Evolutionary conservation across 495 filamentous ascomycete genomes (phyloP).

Genomic region (Physcia stellaris): DNA sequence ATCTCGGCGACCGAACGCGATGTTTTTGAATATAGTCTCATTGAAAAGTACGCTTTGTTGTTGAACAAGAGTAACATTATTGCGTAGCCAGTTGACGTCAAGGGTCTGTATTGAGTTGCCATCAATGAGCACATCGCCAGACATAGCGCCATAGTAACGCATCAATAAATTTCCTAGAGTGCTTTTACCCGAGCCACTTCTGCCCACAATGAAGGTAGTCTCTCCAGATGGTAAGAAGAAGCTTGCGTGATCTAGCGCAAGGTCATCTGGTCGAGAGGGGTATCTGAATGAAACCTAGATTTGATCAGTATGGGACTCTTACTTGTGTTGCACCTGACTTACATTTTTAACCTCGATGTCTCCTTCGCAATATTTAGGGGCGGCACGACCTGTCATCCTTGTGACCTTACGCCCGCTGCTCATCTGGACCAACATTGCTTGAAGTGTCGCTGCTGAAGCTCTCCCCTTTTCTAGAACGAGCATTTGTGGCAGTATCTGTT

Average conservation of each 20-base stretch:
- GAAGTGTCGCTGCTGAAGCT: slow-evolving; percentile 51
- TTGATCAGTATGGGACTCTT: neutral
- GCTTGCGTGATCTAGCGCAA: slow-evolving; percentile 42
- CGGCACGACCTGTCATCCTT: slow-evolving; percentile 14
- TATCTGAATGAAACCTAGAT: slow-evolving; percentile 81
- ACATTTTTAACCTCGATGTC: slow-evolving; percentile 61
- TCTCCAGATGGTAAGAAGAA: slow-evolving; percentile 60
- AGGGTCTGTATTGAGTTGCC: slow-evolving; percentile 46
- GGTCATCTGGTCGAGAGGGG: slow-evolving; percentile 52
- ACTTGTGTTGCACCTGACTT: slow-evolving; percentile 17
- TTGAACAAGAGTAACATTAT: slow-evolving; percentile 70
- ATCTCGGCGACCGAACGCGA: slow-evolving; percentile 54
- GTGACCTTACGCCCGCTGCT: slow-evolving; percentile 16
- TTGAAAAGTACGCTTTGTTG: slow-evolving; percentile 76
- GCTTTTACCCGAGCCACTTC: slow-evolving; percentile 87
- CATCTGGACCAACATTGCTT: slow-evolving; percentile 27
- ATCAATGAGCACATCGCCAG: slow-evolving; percentile 59
- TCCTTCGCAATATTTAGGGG: slow-evolving; percentile 38
- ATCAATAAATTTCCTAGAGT: slow-evolving; percentile 71
- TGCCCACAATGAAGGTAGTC: slow-evolving; percentile 72
- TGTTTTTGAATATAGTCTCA: slow-evolving; percentile 66
- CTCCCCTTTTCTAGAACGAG: slow-evolving; percentile 68
- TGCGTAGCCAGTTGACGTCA: slow-evolving; percentile 58
- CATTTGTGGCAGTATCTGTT: slow-evolving; percentile 59
- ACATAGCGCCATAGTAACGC: slow-evolving; percentile 54